Base-by-base conservation (phyloP, 345 rosid genomes). In the Adansonia digitata region DNA sequence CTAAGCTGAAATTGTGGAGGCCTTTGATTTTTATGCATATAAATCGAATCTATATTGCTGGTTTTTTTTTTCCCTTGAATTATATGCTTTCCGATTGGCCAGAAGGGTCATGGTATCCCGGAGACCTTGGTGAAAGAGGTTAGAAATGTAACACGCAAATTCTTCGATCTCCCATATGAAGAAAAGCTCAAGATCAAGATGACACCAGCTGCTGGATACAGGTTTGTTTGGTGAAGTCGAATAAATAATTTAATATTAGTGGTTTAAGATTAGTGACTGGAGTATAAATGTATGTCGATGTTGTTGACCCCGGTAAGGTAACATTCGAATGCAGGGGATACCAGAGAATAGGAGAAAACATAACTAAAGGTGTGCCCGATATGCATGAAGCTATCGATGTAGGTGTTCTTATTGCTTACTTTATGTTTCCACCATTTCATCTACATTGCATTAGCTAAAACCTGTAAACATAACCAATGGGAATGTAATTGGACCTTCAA, bases 301-400 rank as follows among this genome's bases (percentile, higher is more conserved):
- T 56, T 7, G 2, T 27, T 31, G 46, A 20, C 37, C 43, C 43
- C 24, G 2, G 61, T 71, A 63, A 76, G 12, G n/a, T 7, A 2
- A 8, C 43, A 45, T 81, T 64, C 75, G 14, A 52, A 14, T 85
- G 84, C 89, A 94, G 98, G 82, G 98, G 95, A 78, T 94, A 88
- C 85, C 92, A 94, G 78, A 89, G 87, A 70, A 39, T 92, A 49
- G 90, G 90, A 67, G 95, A 92, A 84, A 94, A 94, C 75, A 74
- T 94, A 74, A 94, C 98, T 17, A 86, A 92, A 80, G 98, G 90
- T 22, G 68, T 60, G n/a, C 91, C 94, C 61, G 97, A 94, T 66
- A 81, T 87, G 62, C 97, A 86, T 8, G 94, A 92, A 86, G 97
- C 98, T 59, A 88, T 94, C 64, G 97, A 94, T 83, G 95, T 94